Conservation (phyloP, 176 grass and related monocot species). For the Cymbopogon citratus region DNA sequence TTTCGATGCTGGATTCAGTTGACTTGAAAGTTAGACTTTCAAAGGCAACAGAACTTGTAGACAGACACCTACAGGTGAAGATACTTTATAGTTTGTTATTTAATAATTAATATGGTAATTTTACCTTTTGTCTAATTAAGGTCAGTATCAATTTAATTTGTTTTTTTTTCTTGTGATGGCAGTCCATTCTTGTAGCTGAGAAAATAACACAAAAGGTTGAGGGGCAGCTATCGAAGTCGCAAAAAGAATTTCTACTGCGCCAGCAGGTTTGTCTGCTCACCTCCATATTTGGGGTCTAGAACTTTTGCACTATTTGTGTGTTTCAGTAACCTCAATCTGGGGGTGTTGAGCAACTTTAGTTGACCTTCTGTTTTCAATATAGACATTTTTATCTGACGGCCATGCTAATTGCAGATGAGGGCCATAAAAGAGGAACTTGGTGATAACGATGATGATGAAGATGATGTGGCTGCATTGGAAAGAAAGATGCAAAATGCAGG, state of each 20-base stretch:
- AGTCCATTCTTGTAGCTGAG: conserved; percentile 99
- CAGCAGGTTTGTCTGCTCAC: conserved; percentile 62
- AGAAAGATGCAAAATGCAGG: conserved; percentile 98
- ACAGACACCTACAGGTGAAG: conserved; percentile 84
- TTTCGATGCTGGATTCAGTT: conserved; percentile 96
- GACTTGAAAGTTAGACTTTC: conserved; percentile 91
- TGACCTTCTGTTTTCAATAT: background rate
- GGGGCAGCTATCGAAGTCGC: conserved; percentile 89
- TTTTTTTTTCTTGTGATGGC: conserved; percentile 15
- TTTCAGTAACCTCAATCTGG: background rate
- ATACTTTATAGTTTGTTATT: conserved; percentile 15
- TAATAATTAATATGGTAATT: background rate
- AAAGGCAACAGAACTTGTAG: conserved; percentile 95
- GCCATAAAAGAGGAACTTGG: conserved; percentile 99
- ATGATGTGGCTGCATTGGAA: conserved; percentile 89
- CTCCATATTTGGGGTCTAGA: background rate
- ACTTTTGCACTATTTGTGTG: background rate
- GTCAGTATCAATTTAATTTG: background rate
- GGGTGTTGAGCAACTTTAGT: background rate
- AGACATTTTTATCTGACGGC: conserved; percentile 6
- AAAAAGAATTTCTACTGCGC: conserved; percentile 93
- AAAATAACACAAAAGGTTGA: conserved; percentile 99
- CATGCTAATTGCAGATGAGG: conserved; percentile 62
- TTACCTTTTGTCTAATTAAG: conserved; percentile 4
- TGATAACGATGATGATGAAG: conserved; percentile 95